These are phyloP conservation scores for Neurospora sp. DNA, from an alignment of 495 filamentous ascomycete species.

Conservation along the genomic window DNA sequence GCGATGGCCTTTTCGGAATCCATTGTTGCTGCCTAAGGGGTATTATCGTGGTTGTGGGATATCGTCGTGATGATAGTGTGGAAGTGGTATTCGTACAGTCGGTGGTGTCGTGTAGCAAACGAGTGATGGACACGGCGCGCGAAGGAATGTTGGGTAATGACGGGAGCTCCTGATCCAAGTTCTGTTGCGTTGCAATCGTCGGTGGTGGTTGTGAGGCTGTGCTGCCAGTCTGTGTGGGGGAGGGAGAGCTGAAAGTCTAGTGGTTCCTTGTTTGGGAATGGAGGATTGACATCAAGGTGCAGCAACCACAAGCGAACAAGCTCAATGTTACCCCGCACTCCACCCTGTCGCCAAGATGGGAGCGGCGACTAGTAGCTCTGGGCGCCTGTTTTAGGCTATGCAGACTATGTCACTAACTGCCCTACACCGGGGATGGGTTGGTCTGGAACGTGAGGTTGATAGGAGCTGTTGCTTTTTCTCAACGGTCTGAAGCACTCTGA, in stretches of 20 bases:
- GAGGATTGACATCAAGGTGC: slow-evolving; percentile 12
- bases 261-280: neutral
- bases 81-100: neutral
- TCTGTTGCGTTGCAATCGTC: neutral
- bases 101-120: neutral
- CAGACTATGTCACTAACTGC: neutral
- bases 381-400: neutral
- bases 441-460: neutral
- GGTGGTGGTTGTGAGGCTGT: slow-evolving; percentile 1
- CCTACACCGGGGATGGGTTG: neutral
- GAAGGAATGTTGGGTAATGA: neutral
- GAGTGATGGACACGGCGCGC: neutral
- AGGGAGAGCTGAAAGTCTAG: neutral
- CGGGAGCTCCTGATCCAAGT: neutral
- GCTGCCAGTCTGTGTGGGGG: neutral
- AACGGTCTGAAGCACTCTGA: neutral
- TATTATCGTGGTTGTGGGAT: neutral
- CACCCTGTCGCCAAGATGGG: neutral
- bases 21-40: neutral
- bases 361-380: neutral
- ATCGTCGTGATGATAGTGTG: neutral
- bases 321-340: slow-evolving; percentile 7
- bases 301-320: neutral
- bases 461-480: neutral
- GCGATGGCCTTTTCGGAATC: slow-evolving; percentile 24